phyloP scores from a whole-genome alignment of 1,284 basidiomycete species.

The Farysia itapuensis region DNA sequence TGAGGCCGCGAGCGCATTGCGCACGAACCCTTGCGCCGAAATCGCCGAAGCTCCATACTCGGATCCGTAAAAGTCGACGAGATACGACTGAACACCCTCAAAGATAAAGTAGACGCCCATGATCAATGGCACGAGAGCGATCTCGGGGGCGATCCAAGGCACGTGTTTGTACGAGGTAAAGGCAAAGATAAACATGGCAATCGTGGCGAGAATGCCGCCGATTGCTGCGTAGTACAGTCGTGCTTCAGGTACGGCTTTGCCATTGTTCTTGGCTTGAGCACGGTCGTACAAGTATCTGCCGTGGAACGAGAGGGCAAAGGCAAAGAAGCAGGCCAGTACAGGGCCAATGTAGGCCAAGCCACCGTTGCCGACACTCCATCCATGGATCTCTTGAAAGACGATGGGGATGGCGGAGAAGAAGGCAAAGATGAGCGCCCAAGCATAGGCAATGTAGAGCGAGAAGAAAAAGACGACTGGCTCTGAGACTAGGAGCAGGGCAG shows the following conservation, averaged over 20 bases:
- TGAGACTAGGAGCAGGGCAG: conserved; percentile 51
- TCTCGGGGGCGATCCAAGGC: conserved; percentile 46
- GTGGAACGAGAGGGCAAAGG: conserved; percentile 48
- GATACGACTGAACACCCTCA: conserved; percentile 45
- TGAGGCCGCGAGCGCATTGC: conserved; percentile 41
- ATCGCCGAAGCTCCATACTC: conserved; percentile 45
- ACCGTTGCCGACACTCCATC: conserved; percentile 56
- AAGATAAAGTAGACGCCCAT: conserved; percentile 50
- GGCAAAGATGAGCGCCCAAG: conserved; percentile 54
- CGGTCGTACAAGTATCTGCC: conserved; percentile 44
- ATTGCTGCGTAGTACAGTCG: conserved; percentile 47
- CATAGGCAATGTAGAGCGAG: conserved; percentile 54
- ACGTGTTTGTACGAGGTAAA: conserved; percentile 47
- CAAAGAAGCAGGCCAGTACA: conserved; percentile 53
- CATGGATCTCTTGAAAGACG: conserved; percentile 57
- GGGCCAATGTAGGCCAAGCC: conserved; percentile 59
- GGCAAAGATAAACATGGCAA: conserved; percentile 51
- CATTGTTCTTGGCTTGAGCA: conserved; percentile 31
- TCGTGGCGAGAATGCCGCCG: conserved; percentile 33
- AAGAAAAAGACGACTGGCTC: conserved; percentile 59
- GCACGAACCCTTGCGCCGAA: conserved; percentile 43
- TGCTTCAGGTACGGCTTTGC: conserved; percentile 47
- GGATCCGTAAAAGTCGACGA: conserved; percentile 34
- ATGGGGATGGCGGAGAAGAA: conserved; percentile 59
- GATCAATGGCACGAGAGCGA: conserved; percentile 42